phyloP scores from a whole-genome alignment of 1,284 basidiomycete species.

The Fomitopsis betulina region DNA sequence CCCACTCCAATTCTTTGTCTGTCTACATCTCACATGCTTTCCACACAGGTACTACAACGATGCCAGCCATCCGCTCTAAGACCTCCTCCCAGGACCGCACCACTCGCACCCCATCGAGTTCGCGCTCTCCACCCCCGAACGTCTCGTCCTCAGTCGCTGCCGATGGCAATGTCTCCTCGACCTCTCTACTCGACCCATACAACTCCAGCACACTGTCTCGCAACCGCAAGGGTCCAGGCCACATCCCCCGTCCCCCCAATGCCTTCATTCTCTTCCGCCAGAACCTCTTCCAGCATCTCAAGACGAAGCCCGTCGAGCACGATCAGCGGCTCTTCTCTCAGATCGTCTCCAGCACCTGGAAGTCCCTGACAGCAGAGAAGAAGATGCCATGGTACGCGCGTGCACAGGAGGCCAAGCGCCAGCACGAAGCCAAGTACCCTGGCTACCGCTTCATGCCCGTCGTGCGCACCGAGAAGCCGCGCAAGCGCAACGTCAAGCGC shows the following conservation, averaged over 20 bases:
- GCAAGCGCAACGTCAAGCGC: conserved; percentile 21
- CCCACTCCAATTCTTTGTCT: neutral
- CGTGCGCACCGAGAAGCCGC: conserved; percentile 12
- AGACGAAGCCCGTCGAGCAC: conserved; percentile 37
- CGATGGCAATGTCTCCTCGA: neutral
- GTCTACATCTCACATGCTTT: neutral
- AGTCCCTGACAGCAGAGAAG: conserved; percentile 36
- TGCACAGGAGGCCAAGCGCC: conserved; percentile 46
- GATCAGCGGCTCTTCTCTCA: conserved; percentile 57
- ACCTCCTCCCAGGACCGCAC: neutral
- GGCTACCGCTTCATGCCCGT: conserved; percentile 43
- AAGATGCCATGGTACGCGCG: conserved; percentile 45
- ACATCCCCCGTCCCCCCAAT: conserved; percentile 81
- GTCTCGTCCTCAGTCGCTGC: neutral
- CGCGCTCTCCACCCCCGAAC: neutral
- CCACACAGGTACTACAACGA: neutral
- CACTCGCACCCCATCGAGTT: neutral
- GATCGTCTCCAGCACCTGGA: conserved; percentile 53
- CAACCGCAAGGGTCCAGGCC: conserved; percentile 29
- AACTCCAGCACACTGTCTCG: neutral
- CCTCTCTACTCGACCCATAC: neutral
- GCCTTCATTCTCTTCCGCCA: conserved; percentile 85
- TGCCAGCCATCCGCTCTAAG: neutral
- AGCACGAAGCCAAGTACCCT: conserved; percentile 41
- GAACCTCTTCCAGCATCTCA: conserved; percentile 48